Base-by-base conservation (phyloP, 176 grass and related monocot genomes). In the Stipa capillata region DNA sequence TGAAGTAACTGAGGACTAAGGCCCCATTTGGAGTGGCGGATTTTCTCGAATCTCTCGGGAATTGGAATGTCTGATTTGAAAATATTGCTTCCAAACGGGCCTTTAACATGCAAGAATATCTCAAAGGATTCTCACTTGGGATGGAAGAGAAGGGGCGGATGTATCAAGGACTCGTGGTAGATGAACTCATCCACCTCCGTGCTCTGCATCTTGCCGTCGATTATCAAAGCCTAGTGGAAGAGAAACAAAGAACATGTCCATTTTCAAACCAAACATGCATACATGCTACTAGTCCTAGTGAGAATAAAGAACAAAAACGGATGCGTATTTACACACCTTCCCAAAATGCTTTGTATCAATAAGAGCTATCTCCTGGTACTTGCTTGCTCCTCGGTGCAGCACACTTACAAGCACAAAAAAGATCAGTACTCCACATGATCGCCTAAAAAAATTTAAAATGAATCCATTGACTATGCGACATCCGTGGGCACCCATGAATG, bases 191-290 rank as follows among this genome's bases (percentile, higher is more conserved):
- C 92, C 65, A 77, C 62, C 69, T 95, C 92, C 1, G 92, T 51
- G 61, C 92, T 95, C 82, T 92, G 92, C 92, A 95, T 92, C 84
- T 95, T 95, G 9, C 89, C 89, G 49, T 95, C 87, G 78, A 95
- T 91, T 64, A 95, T 80, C 73, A 92, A 52, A 39, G 84, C 89
- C 89, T 93, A 32, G 16, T 12, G 39, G 7, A 76, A 37, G 8
- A 42, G 1, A 3, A 52, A 43, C 21, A 54, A 10, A 7, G 8
- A 34, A n/a, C 60, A 18, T 20, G 27, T 8, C 24, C 25, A 32
- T 7, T 6, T 53, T 35, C 24, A 54, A 23, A 44, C 15, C 4
- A 37, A 7, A 34, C 11, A 36, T 27, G n/a, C 6, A 20, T 25
- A 54, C 10, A 24, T 34, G 8, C 14, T 70, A 62, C 32, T 36